Evolutionary conservation across 2,329 filamentous ascomycete species (phyloP).

Genomic region (Chaetomiaceae sp.): DNA sequence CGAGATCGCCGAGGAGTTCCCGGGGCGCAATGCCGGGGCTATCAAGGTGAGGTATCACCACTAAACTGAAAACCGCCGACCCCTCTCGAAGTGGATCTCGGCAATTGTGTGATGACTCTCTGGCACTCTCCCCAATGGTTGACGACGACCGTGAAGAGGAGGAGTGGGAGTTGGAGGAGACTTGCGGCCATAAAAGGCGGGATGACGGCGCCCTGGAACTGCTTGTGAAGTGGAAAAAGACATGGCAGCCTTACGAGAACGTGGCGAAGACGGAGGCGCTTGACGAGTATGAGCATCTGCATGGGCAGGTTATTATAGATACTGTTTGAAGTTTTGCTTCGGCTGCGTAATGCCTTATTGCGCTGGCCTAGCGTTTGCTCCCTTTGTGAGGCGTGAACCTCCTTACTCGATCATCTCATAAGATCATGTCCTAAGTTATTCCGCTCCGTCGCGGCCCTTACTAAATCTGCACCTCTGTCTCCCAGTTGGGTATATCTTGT

Average conservation of each 20-base stretch:
- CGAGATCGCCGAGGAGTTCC: no score
- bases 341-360: neutral
- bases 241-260: neutral
- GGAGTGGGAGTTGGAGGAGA: no score
- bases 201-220: no score
- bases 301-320: neutral
- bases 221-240: neutral
- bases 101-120: no score
- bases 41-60: no score
- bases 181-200: no score
- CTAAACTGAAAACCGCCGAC: no score
- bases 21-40: no score
- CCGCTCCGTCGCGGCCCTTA: neutral
- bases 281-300: neutral
- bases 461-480: conserved; percentile 8
- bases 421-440: conserved; percentile 5
- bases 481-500: conserved; percentile 9
- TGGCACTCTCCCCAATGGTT: no score
- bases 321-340: neutral
- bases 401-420: conserved; percentile 1
- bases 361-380: no score
- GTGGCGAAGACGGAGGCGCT: neutral
- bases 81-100: no score
- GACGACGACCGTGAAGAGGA: no score
- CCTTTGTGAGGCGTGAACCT: conserved; percentile 1